Evolutionary conservation across 441 rosid species (phyloP).

Genomic region (Capsella rubella): DNA sequence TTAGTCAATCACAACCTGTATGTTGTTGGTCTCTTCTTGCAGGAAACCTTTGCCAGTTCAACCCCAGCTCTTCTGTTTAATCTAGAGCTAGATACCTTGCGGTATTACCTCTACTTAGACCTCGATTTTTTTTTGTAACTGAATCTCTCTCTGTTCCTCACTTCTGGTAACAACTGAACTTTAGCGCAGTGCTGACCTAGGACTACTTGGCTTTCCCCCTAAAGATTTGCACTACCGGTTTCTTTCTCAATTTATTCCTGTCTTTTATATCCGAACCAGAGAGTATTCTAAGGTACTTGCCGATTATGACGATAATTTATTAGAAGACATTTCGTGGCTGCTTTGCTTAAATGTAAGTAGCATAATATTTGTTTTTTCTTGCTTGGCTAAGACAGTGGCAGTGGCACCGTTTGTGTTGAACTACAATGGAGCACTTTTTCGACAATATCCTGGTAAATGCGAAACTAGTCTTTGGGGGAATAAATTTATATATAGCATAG

Average conservation of each 20-base stretch:
- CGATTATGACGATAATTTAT: conserved; percentile 20
- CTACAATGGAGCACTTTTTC: conserved; percentile 91
- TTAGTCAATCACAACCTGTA: conserved; percentile 2
- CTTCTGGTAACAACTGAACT: conserved; percentile 34
- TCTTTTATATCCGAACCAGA: conserved; percentile 84
- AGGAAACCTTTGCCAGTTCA: conserved; percentile 79
- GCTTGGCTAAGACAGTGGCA: conserved; percentile 77
- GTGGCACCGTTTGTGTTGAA: conserved; percentile 87
- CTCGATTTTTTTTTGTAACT: conserved; percentile 25
- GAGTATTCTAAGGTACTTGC: conserved; percentile 89
- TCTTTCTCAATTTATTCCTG: conserved; percentile 87
- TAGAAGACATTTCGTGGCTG: conserved; percentile 22
- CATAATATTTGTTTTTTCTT: conserved; percentile 43
- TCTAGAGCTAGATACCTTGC: conserved; percentile 94
- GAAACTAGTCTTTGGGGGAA: conserved; percentile 10
- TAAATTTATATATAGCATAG: neutral
- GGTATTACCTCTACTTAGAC: conserved; percentile 54
- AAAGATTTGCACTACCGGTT: conserved; percentile 94
- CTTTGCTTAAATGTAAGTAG: conserved; percentile 25
- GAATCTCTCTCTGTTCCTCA: conserved; percentile 32
- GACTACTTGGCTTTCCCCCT: conserved; percentile 86
- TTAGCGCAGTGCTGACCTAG: conserved; percentile 88
- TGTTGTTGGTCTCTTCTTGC: conserved; percentile 47
- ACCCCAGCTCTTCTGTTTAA: conserved; percentile 88
- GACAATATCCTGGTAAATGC: conserved; percentile 81